Evolutionary conservation across 2,329 filamentous ascomycete genomes (phyloP).

Genomic region (Beauveria asiatica): DNA sequence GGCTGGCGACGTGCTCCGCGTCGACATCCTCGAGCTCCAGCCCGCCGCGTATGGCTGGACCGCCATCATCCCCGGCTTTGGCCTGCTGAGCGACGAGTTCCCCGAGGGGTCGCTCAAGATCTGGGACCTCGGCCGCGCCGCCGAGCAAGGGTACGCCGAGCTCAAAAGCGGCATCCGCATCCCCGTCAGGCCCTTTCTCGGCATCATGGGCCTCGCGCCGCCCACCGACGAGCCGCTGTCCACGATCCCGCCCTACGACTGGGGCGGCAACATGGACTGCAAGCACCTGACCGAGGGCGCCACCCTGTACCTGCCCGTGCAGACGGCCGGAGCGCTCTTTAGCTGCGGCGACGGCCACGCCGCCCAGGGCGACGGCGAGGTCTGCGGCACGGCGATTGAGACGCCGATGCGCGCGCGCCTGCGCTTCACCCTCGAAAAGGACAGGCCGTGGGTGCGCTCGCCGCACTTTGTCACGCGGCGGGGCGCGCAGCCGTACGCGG

Average conservation of each 20-base stretch:
- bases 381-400: slow-evolving; percentile 49
- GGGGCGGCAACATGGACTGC: slow-evolving; percentile 48
- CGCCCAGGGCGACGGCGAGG: slow-evolving; percentile 45
- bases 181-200: slow-evolving; percentile 42
- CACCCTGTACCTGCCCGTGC: slow-evolving; percentile 39
- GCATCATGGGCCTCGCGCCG: slow-evolving; percentile 43
- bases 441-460: slow-evolving; percentile 34
- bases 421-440: slow-evolving; percentile 39
- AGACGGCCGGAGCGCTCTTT: slow-evolving; percentile 41
- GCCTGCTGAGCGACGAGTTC: slow-evolving; percentile 41
- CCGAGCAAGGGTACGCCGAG: slow-evolving; percentile 23
- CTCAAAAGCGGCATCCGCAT: slow-evolving; percentile 41
- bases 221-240: slow-evolving; percentile 34
- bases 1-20: slow-evolving; percentile 42
- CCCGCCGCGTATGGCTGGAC: slow-evolving; percentile 44
- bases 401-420: slow-evolving; percentile 41
- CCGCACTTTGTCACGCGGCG: slow-evolving; percentile 37
- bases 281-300: slow-evolving; percentile 38
- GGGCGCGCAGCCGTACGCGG: slow-evolving; percentile 13
- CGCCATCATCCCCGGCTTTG: slow-evolving; percentile 41
- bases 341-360: slow-evolving; percentile 47
- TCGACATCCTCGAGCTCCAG: slow-evolving; percentile 39
- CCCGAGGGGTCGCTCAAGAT: slow-evolving; percentile 35
- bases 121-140: slow-evolving; percentile 31
- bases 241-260: slow-evolving; percentile 42